A percentile compares a stretch with the other conserved stretches of the same genome.
phyloP scores from a whole-genome alignment of 2,329 filamentous ascomycete species.

The Sphaerulina vaccinii region DNA sequence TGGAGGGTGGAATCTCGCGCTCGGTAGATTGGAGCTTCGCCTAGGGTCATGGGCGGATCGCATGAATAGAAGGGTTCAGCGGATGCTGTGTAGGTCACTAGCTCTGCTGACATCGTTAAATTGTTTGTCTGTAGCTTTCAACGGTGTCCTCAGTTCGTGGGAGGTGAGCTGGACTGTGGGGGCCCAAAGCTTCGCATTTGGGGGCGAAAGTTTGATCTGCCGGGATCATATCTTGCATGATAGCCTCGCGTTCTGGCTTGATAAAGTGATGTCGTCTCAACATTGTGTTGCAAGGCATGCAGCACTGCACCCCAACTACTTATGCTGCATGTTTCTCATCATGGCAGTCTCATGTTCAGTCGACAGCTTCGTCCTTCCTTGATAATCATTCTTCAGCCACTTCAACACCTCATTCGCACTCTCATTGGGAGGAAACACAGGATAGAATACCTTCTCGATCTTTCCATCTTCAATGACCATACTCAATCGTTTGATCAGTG shows the following conservation, averaged over 20 bases:
- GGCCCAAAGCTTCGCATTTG: too few species aligned
- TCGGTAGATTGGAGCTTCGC: constrained; percentile 9
- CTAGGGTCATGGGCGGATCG: constrained; percentile 4
- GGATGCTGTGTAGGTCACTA: neutral
- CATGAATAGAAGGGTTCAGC: constrained; percentile 5
- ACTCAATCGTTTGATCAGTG: constrained; percentile 41
- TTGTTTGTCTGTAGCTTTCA: neutral
- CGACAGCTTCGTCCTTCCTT: neutral
- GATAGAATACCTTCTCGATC: constrained; percentile 45
- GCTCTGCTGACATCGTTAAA: neutral
- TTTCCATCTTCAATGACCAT: constrained; percentile 43
- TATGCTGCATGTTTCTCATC: too few species aligned
- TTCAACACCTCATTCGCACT: constrained; percentile 42
- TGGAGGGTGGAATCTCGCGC: constrained; percentile 3
- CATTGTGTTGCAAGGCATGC: too few species aligned
- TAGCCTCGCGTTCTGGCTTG: too few species aligned
- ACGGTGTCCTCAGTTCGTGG: too few species aligned
- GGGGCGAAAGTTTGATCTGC: too few species aligned
- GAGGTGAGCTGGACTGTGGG: too few species aligned
- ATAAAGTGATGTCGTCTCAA: too few species aligned
- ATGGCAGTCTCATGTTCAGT: neutral
- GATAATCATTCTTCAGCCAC: constrained; percentile 27
- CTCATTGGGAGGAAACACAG: constrained; percentile 44
- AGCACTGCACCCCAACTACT: too few species aligned
- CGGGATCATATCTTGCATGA: too few species aligned